Evolutionary conservation across 108 stramenopile genomes (phyloP), one percentile per base, ranked within the genome.

Genomic region (Conticribra guillardii): DNA sequence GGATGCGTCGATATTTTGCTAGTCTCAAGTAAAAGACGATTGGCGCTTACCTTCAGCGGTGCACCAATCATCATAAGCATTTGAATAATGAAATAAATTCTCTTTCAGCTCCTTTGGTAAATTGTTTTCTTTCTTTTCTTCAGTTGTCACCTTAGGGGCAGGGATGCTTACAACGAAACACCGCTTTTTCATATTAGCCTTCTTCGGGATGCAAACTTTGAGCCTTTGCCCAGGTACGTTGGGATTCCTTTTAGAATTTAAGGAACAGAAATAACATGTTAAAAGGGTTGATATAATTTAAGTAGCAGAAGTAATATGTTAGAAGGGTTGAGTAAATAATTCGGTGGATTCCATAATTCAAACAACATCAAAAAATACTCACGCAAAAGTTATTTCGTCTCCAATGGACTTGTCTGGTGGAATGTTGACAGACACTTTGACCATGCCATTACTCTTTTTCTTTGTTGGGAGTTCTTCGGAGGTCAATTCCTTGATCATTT

Each of bases 221-320:
- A 94, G 73, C 59, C 82, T 85, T 70, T 94, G 93, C 22, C 85
- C 87, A 18, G 82, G 84, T 31, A 87, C 76, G 45, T 86, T 85
- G 34, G 92, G 92, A 74, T 93, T 93, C 32, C 85, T 88, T 33
- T 8, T n/a, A n/a, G n/a, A 37, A 11, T 44, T 32, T 1, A 19
- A 24, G n/a, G 58, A 64, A 61, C 47, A 32, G 4, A 67, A 62
- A 23, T 22, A 34, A 54, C 1, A 0, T 62, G 19, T n/a, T n/a
- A n/a, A n/a, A n/a, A n/a, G n/a, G n/a, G n/a, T n/a, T n/a, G n/a
- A n/a, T n/a, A n/a, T n/a, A n/a, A n/a, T n/a, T n/a, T n/a, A n/a
- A n/a, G n/a, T n/a, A n/a, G n/a, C n/a, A n/a, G n/a, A n/a, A n/a
- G n/a, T n/a, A n/a, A n/a, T n/a, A n/a, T n/a, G n/a, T n/a, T n/a